Conservation (phyloP, 495 filamentous ascomycete genomes). For the Aspergillus carlsbadensis region DNA sequence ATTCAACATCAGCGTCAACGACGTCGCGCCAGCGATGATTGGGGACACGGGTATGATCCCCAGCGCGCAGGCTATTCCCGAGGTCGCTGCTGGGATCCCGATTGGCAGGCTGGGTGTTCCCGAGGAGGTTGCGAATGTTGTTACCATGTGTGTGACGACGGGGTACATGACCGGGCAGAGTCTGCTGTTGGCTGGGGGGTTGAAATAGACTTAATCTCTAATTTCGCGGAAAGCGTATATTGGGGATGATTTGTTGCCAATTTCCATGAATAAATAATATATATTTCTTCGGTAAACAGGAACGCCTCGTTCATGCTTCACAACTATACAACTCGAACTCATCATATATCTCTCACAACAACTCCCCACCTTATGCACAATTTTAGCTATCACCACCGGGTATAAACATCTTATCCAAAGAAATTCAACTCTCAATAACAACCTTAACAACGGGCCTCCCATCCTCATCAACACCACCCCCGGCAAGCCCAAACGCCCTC, state of each 20-base stretch:
- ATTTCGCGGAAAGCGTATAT: no score
- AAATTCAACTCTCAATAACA: constrained; percentile 56
- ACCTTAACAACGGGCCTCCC: constrained; percentile 85
- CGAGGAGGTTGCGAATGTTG: constrained; percentile 65
- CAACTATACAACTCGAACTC: no score
- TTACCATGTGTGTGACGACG: constrained; percentile 64
- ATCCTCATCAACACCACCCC: constrained; percentile 70
- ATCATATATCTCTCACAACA: constrained; percentile 8
- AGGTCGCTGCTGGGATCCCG: constrained; percentile 57
- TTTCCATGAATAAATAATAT: not conserved
- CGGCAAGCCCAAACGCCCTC: constrained; percentile 78
- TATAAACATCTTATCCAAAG: no score
- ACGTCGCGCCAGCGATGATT: constrained; percentile 75
- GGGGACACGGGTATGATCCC: constrained; percentile 67
- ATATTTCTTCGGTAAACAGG: not conserved
- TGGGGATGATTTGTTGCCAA: not conserved
- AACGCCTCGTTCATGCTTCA: no score
- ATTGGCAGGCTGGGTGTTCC: constrained; percentile 63
- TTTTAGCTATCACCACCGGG: not conserved
- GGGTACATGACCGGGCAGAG: constrained; percentile 70
- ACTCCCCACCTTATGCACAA: constrained; percentile 13
- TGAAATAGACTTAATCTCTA: constrained; percentile 31
- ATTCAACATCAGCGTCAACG: constrained; percentile 70
- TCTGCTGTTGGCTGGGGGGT: constrained; percentile 55
- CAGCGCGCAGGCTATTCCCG: constrained; percentile 51